A percentile compares a stretch with the other conserved stretches of the same genome.
Evolutionary conservation across 257 asterid species (phyloP).

Genomic region (Solanum paucissectum): DNA sequence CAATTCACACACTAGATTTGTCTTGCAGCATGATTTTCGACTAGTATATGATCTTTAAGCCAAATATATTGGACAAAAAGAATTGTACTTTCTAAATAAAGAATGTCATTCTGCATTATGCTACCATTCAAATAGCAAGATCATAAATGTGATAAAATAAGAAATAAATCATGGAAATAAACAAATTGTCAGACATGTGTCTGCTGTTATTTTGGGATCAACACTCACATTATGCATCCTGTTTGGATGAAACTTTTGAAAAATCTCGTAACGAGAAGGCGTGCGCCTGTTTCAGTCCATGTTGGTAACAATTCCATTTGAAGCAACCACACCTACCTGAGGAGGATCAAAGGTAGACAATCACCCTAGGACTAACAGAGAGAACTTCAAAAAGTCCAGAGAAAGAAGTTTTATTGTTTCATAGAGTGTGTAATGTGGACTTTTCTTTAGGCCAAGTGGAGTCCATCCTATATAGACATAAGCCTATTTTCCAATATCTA

Average conservation of each 20-base stretch:
- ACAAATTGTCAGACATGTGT: background rate
- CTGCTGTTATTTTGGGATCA: background rate
- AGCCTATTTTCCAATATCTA: no score
- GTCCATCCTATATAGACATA: no score
- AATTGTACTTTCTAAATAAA: background rate
- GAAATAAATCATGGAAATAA: background rate
- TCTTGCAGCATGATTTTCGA: no score
- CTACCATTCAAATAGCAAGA: background rate
- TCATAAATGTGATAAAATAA: no score
- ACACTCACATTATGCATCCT: conserved; percentile 62
- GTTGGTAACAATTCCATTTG: conserved; percentile 47
- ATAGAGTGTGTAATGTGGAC: no score
- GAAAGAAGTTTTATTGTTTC: no score
- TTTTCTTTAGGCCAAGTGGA: no score
- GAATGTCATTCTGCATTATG: background rate
- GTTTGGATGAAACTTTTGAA: conserved; percentile 41
- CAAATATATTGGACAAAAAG: background rate
- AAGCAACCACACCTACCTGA: conserved; percentile 71
- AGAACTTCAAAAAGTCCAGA: no score
- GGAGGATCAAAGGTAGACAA: background rate
- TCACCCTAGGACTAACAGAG: background rate
- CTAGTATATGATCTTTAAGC: no score
- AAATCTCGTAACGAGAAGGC: conserved; percentile 50
- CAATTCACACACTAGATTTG: no score
- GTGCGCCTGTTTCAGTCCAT: conserved; percentile 74